Percentiles rank a stretch among this genome's conserved stretches.
Conservation (phyloP, 2,329 filamentous ascomycete genomes). For the Clarireedia homoeocarpa region DNA sequence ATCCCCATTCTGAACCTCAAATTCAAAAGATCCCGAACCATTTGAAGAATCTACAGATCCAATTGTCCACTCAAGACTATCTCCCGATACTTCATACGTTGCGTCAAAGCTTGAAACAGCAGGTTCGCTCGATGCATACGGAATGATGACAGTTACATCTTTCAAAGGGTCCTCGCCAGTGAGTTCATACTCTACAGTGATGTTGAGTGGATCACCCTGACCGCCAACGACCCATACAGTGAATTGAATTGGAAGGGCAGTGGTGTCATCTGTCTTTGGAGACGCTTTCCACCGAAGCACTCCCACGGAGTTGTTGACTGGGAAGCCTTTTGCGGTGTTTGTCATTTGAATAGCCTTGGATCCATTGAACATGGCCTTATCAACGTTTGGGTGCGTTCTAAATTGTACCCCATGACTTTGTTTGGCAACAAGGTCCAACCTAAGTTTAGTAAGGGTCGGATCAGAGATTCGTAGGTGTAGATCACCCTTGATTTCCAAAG, state of each 20-base stretch:
- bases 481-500: slow-evolving; percentile 84
- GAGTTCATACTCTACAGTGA: slow-evolving; percentile 94
- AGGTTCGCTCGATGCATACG: slow-evolving; percentile 78
- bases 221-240: slow-evolving; percentile 97
- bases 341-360: slow-evolving; percentile 83
- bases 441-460: slow-evolving; percentile 82
- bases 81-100: slow-evolving; percentile 86
- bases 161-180: slow-evolving; percentile 70
- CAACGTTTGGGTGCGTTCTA: slow-evolving; percentile 93
- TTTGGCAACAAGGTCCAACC: slow-evolving; percentile 69
- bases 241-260: slow-evolving; percentile 85
- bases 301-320: slow-evolving; percentile 86
- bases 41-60: slow-evolving; percentile 79
- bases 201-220: slow-evolving; percentile 68
- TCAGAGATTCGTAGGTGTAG: slow-evolving; percentile 87
- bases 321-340: slow-evolving; percentile 82
- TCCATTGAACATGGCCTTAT: slow-evolving; percentile 77
- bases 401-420: slow-evolving; percentile 82
- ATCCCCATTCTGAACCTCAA: slow-evolving; percentile 79
- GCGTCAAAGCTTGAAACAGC: slow-evolving; percentile 89
- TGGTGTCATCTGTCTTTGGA: slow-evolving; percentile 71
- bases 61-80: slow-evolving; percentile 90
- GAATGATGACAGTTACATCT: slow-evolving; percentile 82
- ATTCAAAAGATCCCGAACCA: slow-evolving; percentile 82
- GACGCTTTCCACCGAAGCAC: slow-evolving; percentile 88